Evolutionary conservation across 345 rosid genomes (phyloP).

Genomic region (Lepidium aucheri): DNA sequence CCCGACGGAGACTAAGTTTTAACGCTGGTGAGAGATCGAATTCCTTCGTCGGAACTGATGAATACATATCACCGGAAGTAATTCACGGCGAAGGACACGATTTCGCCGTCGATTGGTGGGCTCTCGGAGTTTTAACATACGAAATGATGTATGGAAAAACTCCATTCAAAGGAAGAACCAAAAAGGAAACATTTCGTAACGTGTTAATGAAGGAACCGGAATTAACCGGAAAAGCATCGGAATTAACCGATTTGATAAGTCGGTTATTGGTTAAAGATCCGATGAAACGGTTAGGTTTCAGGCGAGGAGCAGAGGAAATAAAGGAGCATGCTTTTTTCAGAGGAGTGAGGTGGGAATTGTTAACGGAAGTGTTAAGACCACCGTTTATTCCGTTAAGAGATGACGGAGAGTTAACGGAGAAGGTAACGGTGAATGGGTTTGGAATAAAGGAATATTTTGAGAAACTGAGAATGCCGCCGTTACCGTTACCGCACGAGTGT

Average conservation of each 20-base stretch:
- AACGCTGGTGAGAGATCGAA: constrained; percentile 48
- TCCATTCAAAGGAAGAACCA: constrained; percentile 62
- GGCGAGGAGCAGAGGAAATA: constrained; percentile 65
- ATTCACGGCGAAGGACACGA: constrained; percentile 87
- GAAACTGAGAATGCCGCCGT: constrained; percentile 30
- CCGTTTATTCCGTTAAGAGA: constrained; percentile 69
- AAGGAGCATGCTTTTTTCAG: constrained; percentile 71
- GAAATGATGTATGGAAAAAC: constrained; percentile 81
- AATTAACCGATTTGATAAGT: constrained; percentile 55
- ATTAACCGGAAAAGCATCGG: constrained; percentile 48
- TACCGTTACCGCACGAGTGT: constrained; percentile 35
- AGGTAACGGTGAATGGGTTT: constrained; percentile 16
- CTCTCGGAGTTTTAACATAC: constrained; percentile 69
- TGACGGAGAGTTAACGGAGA: constrained; percentile 30
- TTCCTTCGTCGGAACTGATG: constrained; percentile 92
- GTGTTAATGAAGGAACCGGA: constrained; percentile 48
- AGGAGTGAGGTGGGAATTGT: constrained; percentile 68
- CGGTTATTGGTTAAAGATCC: constrained; percentile 77
- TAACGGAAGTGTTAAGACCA: constrained; percentile 70
- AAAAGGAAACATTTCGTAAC: constrained; percentile 85
- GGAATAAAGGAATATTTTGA: constrained; percentile 40
- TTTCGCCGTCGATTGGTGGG: constrained; percentile 99
- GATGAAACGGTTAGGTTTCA: constrained; percentile 54
- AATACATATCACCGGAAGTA: constrained; percentile 88
- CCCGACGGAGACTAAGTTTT: constrained; percentile 50